Evolutionary conservation across 805 yeast species (phyloP).

Genomic region (Myxozyma udenii): DNA sequence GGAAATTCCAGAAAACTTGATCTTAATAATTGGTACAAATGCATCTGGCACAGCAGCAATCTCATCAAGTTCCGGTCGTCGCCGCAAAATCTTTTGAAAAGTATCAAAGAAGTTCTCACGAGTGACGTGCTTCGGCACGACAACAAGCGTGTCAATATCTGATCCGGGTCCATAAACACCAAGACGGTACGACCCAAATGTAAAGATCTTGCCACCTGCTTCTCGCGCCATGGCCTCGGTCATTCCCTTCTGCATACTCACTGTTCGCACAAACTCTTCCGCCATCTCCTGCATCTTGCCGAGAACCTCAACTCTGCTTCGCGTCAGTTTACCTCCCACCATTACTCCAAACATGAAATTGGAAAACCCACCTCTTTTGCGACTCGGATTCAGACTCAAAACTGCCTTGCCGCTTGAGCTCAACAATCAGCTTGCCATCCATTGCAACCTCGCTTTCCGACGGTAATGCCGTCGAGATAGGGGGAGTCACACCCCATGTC

Average conservation of each 20-base stretch:
- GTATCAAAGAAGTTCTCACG: slow-evolving; percentile 86
- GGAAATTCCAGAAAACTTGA: slow-evolving; percentile 85
- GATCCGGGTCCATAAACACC: slow-evolving; percentile 99
- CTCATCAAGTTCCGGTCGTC: slow-evolving; percentile 81
- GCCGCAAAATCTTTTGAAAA: slow-evolving; percentile 65
- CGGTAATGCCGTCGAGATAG: slow-evolving; percentile 82
- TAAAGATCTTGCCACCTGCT: slow-evolving; percentile 97
- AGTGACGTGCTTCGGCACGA: slow-evolving; percentile 91
- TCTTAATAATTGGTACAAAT: slow-evolving; percentile 92
- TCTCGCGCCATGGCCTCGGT: slow-evolving; percentile 96
- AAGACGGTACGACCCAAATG: slow-evolving; percentile 88
- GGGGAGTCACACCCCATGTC: slow-evolving; percentile 69
- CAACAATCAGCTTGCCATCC: slow-evolving; percentile 74
- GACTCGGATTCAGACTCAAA: slow-evolving; percentile 88
- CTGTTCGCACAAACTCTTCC: slow-evolving; percentile 77
- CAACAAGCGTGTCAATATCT: slow-evolving; percentile 95
- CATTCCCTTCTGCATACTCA: slow-evolving; percentile 81
- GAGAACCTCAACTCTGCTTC: slow-evolving; percentile 64
- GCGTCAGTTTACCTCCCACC: background rate
- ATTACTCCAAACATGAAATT: background rate
- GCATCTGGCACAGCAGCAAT: slow-evolving; percentile 95
- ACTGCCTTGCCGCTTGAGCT: slow-evolving; percentile 76
- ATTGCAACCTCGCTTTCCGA: slow-evolving; percentile 72
- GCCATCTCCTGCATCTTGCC: slow-evolving; percentile 67
- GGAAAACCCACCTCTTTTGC: slow-evolving; percentile 43